Conservation (phyloP, 164 flowering plant species). For the Chimonanthus salicifolius region DNA sequence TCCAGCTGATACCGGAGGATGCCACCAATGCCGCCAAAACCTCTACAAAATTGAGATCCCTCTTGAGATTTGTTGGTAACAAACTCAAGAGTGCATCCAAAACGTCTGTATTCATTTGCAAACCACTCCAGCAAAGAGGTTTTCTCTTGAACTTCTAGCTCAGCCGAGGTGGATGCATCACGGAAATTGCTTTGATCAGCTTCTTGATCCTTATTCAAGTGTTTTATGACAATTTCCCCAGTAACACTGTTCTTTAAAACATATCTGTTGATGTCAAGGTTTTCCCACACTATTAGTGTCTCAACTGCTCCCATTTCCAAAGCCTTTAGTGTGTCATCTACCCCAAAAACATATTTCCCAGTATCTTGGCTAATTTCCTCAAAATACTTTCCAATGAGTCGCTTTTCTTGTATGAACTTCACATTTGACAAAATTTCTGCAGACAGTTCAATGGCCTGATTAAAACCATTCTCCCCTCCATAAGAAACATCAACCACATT, state of each 20-base stretch:
- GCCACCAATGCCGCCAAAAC: constrained; percentile 35
- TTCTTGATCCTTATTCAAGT: constrained; percentile 15
- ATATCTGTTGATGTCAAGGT: constrained; percentile 27
- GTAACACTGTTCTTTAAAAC: constrained; percentile 25
- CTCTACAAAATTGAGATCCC: constrained; percentile 11
- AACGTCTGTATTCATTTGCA: constrained; percentile 30
- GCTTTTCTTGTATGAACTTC: constrained; percentile 42
- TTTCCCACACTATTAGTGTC: constrained; percentile 9
- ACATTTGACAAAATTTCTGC: constrained; percentile 9
- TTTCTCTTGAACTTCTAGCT: constrained; percentile 17
- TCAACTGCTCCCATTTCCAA: constrained; percentile 10
- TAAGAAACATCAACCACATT: constrained; percentile 14
- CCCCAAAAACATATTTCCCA: constrained; percentile 8
- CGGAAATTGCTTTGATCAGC: constrained; percentile 22
- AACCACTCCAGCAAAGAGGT: constrained; percentile 34
- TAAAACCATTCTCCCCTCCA: constrained; percentile 12
- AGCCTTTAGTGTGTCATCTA: constrained; percentile 6
- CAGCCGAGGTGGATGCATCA: constrained; percentile 12
- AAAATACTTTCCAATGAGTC: constrained; percentile 16
- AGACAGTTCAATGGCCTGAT: constrained; percentile 12
- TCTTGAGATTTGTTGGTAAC: constrained; percentile 11
- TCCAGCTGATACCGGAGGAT: constrained; percentile 30
- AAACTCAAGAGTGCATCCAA: constrained; percentile 18
- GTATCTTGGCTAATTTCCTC: constrained; percentile 11
- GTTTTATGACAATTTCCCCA: constrained; percentile 15